phyloP scores from a whole-genome alignment of 2,329 filamentous ascomycete genomes.

The Sclerotinia trifoliorum region DNA sequence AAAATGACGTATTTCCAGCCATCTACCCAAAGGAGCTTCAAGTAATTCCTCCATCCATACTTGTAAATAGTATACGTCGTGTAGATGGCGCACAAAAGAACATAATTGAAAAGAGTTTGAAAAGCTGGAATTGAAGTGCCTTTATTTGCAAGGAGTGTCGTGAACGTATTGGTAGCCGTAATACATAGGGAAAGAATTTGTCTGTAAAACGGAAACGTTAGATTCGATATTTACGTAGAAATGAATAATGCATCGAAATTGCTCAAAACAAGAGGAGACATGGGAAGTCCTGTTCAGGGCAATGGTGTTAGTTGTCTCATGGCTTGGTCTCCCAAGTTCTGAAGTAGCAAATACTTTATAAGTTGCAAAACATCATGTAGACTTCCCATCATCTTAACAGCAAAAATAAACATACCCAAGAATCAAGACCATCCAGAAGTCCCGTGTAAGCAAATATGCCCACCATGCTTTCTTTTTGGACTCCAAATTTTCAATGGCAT shows the following conservation, averaged over 20 bases:
- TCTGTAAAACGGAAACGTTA: conserved; percentile 39
- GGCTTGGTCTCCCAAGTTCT: conserved; percentile 78
- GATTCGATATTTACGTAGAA: not conserved
- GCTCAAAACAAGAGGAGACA: conserved; percentile 23
- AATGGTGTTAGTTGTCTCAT: conserved; percentile 98
- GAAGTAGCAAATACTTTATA: conserved; percentile 99
- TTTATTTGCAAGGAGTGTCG: conserved; percentile 64
- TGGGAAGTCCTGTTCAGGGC: conserved; percentile 62
- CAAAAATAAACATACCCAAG: conserved; percentile 57
- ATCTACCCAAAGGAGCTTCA: conserved; percentile 61
- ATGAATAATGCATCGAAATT: conserved; percentile 20
- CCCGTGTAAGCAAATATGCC: conserved; percentile 75
- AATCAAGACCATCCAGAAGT: conserved; percentile 82
- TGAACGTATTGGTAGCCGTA: conserved; percentile 90
- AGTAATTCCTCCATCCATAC: conserved; percentile 73
- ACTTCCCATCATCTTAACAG: conserved; percentile 9
- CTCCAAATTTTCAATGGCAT: conserved; percentile 56
- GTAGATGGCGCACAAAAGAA: conserved; percentile 79
- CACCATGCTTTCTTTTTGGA: conserved; percentile 57
- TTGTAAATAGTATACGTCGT: conserved; percentile 74
- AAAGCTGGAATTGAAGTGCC: conserved; percentile 87
- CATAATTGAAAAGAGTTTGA: conserved; percentile 94
- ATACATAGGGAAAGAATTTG: conserved; percentile 87
- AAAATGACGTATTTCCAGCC: conserved; percentile 95
- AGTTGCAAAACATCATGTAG: conserved; percentile 84